Evolutionary conservation across 345 rosid genomes (phyloP).

Genomic region (Rubroshorea leprosula): DNA sequence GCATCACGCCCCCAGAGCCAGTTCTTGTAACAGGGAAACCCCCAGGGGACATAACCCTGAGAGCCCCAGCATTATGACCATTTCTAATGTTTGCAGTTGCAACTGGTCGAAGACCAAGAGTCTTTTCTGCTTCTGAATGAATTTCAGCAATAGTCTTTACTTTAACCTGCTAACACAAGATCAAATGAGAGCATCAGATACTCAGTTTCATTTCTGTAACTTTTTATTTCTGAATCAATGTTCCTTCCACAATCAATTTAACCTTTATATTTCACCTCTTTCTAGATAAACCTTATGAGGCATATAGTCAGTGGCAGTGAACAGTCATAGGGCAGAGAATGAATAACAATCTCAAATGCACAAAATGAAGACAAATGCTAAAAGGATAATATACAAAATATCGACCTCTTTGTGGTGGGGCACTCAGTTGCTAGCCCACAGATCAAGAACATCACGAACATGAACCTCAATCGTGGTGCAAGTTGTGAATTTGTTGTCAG

Average conservation of each 20-base stretch:
- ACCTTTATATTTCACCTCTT: no score
- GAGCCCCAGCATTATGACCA: conserved; percentile 30
- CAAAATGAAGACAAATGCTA: neutral
- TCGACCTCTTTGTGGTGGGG: conserved; percentile 67
- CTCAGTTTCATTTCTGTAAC: neutral
- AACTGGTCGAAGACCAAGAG: conserved; percentile 82
- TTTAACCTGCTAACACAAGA: conserved; percentile 46
- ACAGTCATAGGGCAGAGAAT: no score
- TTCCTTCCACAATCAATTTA: no score
- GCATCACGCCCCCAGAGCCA: conserved; percentile 76
- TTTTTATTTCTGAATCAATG: no score
- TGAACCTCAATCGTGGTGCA: conserved; percentile 60
- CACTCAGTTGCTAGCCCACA: conserved; percentile 55
- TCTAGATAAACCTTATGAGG: no score
- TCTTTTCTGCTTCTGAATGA: conserved; percentile 90
- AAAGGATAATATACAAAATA: neutral
- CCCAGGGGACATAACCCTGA: conserved; percentile 32
- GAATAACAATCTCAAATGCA: no score
- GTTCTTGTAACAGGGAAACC: conserved; percentile 40
- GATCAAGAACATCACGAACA: conserved; percentile 67
- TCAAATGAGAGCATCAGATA: neutral
- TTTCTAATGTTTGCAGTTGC: conserved; percentile 70
- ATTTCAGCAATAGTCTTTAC: conserved; percentile 87
- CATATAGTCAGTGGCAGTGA: no score
- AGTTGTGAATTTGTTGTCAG: conserved; percentile 50